phyloP scores from a whole-genome alignment of 805 yeast species.

The Candida hungchunana region DNA sequence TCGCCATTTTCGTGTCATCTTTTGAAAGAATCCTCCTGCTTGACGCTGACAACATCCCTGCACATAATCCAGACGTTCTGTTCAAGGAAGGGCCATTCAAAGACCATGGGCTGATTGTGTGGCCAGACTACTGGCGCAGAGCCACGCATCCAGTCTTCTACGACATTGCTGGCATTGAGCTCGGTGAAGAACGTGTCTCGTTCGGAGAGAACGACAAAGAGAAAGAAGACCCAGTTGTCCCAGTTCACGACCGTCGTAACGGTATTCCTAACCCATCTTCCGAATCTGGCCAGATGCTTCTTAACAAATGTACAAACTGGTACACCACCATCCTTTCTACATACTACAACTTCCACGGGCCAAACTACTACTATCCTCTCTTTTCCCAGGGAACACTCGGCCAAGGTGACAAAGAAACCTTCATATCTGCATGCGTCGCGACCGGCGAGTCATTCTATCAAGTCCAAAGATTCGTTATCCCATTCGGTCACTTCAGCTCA shows the following conservation, averaged over 20 bases:
- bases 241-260: slow-evolving; percentile 54
- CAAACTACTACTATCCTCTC: slow-evolving; percentile 59
- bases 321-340: slow-evolving; percentile 54
- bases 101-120: slow-evolving; percentile 45
- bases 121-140: slow-evolving; percentile 88
- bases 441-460: slow-evolving; percentile 45
- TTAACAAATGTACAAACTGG: slow-evolving; percentile 54
- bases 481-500: slow-evolving; percentile 36
- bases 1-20: slow-evolving; percentile 67
- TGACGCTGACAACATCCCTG: slow-evolving; percentile 75
- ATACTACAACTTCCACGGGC: slow-evolving; percentile 65
- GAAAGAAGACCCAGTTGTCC: slow-evolving; percentile 18
- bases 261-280: slow-evolving; percentile 62
- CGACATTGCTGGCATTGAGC: slow-evolving; percentile 52
- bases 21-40: slow-evolving; percentile 67
- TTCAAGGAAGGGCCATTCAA: slow-evolving; percentile 51
- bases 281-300: slow-evolving; percentile 63
- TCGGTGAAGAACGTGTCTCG: slow-evolving; percentile 32
- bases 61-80: slow-evolving; percentile 51
- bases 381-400: slow-evolving; percentile 70
- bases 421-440: slow-evolving; percentile 57
- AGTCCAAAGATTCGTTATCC: slow-evolving; percentile 33
- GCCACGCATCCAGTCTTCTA: slow-evolving; percentile 68
- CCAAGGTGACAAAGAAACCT: slow-evolving; percentile 75
- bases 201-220: slow-evolving; percentile 20